Evolutionary conservation across 2,329 filamentous ascomycete species (phyloP), one percentile per base, ranked within the genome.

Genomic region (Microsporum canis): DNA sequence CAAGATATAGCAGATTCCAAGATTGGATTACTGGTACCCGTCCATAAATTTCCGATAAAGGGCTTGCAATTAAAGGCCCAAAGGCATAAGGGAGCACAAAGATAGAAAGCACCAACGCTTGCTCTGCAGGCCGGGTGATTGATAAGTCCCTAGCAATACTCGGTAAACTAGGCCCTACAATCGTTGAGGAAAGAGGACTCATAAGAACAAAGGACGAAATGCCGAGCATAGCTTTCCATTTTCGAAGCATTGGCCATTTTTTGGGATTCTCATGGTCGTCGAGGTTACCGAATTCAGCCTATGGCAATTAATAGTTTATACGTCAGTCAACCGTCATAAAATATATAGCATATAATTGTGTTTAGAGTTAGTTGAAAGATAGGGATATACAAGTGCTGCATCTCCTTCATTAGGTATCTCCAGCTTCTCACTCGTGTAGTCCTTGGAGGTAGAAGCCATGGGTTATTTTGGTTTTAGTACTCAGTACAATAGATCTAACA

Each of bases 141-240:
- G 78, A 63, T 39, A 87, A 76, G 33, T 86, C 82, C 1, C 67
- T 66, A n/a, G 78, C 76, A 56, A 87, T 82, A 2, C 75, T 69
- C 7, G 70, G 69, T 43, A 87, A 66, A 0, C 77, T 79, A 0
- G 81, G 81, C 0, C 80, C 77, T 2, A 82, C 69, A 79, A 87
- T 86, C 39, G 81, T 82, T 3, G 82, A 84, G 1, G 84, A 82
- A 31, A 87, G 82, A 0, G 85, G 84, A 1, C 83, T 84, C 62
- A 86, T 81, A 65, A 86, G 78, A 1, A 82, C 84, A 68, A 84
- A 84, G 57, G 76, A 73, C 0, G 83, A 79, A 34, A 85, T 75
- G 60, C 83, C 75, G 43, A 82, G 72, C 1, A 81, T 79, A 23
- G 79, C 78, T 1, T 73, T 71, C 84, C 83, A 86, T 70, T 85